A percentile compares a stretch with the other conserved stretches of the same genome.
Conservation (phyloP, 768 basidiomycete genomes). For the Mycena crocata region DNA sequence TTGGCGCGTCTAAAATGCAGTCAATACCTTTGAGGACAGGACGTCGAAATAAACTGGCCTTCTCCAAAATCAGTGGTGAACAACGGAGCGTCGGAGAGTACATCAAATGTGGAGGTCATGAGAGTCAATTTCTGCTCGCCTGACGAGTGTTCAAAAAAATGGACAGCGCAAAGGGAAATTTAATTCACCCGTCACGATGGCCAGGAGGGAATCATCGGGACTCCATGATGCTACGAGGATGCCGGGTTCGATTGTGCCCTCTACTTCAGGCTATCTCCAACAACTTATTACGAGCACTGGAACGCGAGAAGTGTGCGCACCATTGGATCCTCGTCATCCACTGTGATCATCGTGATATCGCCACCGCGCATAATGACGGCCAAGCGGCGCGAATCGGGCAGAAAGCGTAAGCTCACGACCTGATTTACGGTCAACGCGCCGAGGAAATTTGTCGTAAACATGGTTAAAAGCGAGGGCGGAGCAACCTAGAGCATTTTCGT, state of each 20-base stretch:
- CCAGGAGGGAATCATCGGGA: conserved; percentile 91
- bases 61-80: conserved; percentile 87
- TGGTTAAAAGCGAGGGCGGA: conserved; percentile 45
- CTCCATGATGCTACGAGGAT: conserved; percentile 89
- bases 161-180: conserved; percentile 39
- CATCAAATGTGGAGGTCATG: conserved; percentile 91
- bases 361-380: conserved; percentile 79
- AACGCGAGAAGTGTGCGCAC: conserved; percentile 49
- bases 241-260: conserved; percentile 89
- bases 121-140: conserved; percentile 85
- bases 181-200: conserved; percentile 74
- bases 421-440: conserved; percentile 46
- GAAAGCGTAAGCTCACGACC: conserved; percentile 73
- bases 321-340: conserved; percentile 60
- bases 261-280: conserved; percentile 72
- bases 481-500: not conserved
- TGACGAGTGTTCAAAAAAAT: conserved; percentile 38
- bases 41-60: conserved; percentile 57
- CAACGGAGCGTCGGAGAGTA: conserved; percentile 82
- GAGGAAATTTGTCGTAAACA: conserved; percentile 51
- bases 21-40: conserved; percentile 18
- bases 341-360: conserved; percentile 79
- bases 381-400: conserved; percentile 78
- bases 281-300: conserved; percentile 31
- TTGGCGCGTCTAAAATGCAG: conserved; percentile 75